Conservation (phyloP, 2,329 filamentous ascomycete genomes). For the Aspergillaceae sp. region DNA sequence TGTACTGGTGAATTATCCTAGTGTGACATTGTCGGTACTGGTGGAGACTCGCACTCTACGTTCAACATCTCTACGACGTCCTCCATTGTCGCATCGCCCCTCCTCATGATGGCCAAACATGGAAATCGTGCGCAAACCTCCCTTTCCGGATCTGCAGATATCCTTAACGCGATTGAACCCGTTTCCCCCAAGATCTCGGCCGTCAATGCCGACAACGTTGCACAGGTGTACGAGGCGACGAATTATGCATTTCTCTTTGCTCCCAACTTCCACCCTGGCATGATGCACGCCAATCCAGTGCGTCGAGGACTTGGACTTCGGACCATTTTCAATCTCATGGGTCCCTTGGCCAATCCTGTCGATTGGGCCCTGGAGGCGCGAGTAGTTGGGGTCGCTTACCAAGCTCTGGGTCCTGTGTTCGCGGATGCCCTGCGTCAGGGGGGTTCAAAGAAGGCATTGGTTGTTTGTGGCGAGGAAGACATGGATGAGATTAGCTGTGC, state of each 20-base stretch:
- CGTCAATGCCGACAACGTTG: constrained; percentile 62
- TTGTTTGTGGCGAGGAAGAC: constrained; percentile 90
- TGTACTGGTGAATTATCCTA: constrained; percentile 18
- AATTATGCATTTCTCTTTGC: constrained; percentile 97
- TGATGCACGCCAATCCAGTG: constrained; percentile 78
- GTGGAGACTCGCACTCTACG: constrained; percentile 91
- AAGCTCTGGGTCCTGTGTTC: constrained; percentile 80
- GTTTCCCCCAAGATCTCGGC: constrained; percentile 64
- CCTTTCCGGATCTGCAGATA: constrained; percentile 88
- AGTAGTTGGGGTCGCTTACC: constrained; percentile 83
- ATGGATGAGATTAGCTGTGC: constrained; percentile 93
- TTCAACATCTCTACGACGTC: constrained; percentile 97
- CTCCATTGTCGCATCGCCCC: constrained; percentile 79
- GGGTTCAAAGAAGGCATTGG: constrained; percentile 72
- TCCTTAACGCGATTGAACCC: constrained; percentile 67
- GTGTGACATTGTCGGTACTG: constrained; percentile 95
- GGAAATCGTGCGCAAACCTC: constrained; percentile 93
- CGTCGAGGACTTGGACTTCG: constrained; percentile 84
- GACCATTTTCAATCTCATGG: constrained; percentile 95
- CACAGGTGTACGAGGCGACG: constrained; percentile 63
- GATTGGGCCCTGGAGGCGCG: constrained; percentile 79
- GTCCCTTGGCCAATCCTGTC: constrained; percentile 83
- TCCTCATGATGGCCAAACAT: constrained; percentile 85
- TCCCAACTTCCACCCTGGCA: constrained; percentile 91
- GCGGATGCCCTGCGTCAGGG: constrained; percentile 70